A percentile compares a stretch with the other conserved stretches of the same genome.
Conservation (phyloP, 352 stramenopile genomes). For the Pythium monospermum region DNA sequence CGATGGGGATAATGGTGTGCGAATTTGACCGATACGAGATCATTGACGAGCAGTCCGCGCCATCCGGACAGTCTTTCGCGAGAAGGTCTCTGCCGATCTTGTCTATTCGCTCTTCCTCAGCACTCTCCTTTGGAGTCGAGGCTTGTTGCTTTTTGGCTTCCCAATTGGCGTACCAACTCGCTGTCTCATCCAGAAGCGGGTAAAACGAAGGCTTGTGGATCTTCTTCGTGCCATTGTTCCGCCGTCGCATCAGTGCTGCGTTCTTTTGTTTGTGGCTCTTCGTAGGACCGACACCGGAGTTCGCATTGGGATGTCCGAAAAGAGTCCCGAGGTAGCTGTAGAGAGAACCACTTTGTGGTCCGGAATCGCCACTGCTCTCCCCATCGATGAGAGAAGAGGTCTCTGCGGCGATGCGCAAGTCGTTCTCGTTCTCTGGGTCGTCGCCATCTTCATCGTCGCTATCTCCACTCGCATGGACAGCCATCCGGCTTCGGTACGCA, state of each 20-base stretch:
- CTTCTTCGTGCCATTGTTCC: conserved; percentile 24
- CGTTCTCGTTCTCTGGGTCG: conserved; percentile 4
- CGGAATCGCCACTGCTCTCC: too few relatives aligned
- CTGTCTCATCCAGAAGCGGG: conserved; percentile 52
- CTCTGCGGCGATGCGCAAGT: conserved; percentile 2
- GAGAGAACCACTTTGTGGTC: too few relatives aligned
- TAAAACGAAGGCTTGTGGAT: conserved; percentile 56
- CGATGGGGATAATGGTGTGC: conserved; percentile 17
- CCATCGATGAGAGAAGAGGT: conserved; percentile 10
- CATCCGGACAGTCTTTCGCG: conserved; percentile 3
- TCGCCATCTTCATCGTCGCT: conserved; percentile 23
- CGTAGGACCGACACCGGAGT: neutral
- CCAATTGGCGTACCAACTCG: conserved; percentile 40
- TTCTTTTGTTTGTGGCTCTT: neutral
- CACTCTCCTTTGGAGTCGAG: neutral
- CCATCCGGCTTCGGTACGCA: conserved; percentile 5
- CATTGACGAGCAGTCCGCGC: conserved; percentile 13
- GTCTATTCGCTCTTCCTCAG: conserved; percentile 15
- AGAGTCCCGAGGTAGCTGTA: neutral
- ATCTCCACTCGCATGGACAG: conserved; percentile 1
- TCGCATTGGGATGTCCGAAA: neutral
- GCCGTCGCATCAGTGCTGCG: conserved; percentile 8
- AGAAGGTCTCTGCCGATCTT: conserved; percentile 4
- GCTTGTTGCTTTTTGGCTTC: conserved; percentile 18
- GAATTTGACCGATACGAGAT: conserved; percentile 12